A percentile compares a stretch with the other conserved stretches of the same genome.
phyloP scores from a whole-genome alignment of 176 grass and related monocot genomes.

The Hordeum vulgare region DNA sequence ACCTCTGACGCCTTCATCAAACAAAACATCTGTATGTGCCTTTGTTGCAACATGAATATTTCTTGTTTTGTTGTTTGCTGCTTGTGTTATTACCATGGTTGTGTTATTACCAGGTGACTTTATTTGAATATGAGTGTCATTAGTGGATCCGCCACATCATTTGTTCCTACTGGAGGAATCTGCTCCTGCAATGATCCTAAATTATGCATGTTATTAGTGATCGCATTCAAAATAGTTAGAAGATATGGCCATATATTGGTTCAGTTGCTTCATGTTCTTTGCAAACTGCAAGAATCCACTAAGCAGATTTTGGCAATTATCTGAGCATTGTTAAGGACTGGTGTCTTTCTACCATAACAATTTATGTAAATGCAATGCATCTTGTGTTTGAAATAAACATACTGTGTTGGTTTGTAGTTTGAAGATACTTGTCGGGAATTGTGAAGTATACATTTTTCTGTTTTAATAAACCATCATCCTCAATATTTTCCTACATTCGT shows the following conservation, averaged over 20 bases:
- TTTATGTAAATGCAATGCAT: background rate
- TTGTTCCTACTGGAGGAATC: background rate
- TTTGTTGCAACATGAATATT: background rate
- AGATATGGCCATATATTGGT: background rate
- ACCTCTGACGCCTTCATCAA: slow-evolving; percentile 56
- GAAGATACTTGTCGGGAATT: background rate
- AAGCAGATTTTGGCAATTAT: slow-evolving; percentile 10
- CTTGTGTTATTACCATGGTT: background rate
- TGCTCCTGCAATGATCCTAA: background rate
- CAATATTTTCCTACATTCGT: background rate
- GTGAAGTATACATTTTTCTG: background rate
- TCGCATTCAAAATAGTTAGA: background rate
- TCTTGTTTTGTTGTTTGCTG: background rate
- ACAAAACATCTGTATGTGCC: slow-evolving; percentile 52
- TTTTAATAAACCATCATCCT: background rate
- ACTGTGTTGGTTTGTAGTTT: background rate
- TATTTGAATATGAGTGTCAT: background rate
- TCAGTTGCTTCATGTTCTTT: slow-evolving; percentile 1
- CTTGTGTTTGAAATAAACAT: background rate
- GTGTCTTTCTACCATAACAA: background rate
- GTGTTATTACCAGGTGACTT: background rate
- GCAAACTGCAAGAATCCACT: background rate
- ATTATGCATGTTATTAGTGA: background rate
- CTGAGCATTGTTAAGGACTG: background rate
- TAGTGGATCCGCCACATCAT: background rate